Conservation (phyloP, 2,329 filamentous ascomycete species). For the Trichoderma gracile region DNA sequence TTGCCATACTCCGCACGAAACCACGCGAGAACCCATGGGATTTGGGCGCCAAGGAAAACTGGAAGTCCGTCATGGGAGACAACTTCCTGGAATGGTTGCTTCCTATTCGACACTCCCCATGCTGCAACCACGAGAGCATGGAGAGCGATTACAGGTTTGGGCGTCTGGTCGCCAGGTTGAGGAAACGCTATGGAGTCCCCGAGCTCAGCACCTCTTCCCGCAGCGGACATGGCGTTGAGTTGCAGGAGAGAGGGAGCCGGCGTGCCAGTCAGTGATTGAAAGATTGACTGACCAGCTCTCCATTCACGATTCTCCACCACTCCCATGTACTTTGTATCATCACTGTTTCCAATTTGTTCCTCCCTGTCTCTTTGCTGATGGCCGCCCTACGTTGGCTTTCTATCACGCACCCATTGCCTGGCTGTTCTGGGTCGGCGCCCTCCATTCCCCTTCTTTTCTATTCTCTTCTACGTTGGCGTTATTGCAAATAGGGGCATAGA, state of each 20-base stretch:
- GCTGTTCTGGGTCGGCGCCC: neutral
- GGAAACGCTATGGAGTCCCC: constrained; percentile 41
- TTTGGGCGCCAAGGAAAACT: constrained; percentile 68
- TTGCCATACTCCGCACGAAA: constrained; percentile 74
- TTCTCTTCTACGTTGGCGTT: neutral
- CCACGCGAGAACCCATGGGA: constrained; percentile 85
- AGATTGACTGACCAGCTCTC: neutral
- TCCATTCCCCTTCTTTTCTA: neutral
- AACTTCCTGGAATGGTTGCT: constrained; percentile 75
- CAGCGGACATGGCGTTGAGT: constrained; percentile 17
- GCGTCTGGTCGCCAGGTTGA: constrained; percentile 58
- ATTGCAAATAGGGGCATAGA: constrained; percentile 7
- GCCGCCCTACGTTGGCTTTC: neutral
- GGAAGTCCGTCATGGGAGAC: constrained; percentile 77
- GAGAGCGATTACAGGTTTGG: constrained; percentile 70
- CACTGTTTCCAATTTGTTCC: constrained; percentile 3
- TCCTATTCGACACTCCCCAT: constrained; percentile 74
- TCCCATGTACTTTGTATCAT: neutral
- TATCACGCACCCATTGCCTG: neutral
- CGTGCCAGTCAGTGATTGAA: constrained; percentile 2
- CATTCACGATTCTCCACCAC: neutral
- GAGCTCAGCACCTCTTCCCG: constrained; percentile 14
- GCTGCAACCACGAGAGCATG: constrained; percentile 64
- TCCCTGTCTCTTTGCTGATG: neutral
- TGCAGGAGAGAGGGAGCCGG: constrained; percentile 16